Evolutionary conservation across 192 early-diverging fungal species (phyloP).

Genomic region (Coemansia sp.): DNA sequence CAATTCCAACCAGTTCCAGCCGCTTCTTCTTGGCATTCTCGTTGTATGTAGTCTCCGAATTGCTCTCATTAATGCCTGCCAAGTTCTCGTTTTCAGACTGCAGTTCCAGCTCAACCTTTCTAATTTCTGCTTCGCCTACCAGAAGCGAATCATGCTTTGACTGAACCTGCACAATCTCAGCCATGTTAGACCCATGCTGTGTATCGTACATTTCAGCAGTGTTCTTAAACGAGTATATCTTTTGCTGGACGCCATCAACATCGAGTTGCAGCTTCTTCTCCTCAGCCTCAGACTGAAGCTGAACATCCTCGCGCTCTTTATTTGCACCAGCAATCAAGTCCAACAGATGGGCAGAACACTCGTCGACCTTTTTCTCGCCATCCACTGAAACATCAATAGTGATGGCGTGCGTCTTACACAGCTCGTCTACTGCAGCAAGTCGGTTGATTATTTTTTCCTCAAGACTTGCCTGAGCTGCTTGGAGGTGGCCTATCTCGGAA

Average conservation of each 20-base stretch:
- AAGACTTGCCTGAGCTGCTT: conserved; percentile 34
- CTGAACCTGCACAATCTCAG: conserved; percentile 22
- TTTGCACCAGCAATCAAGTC: conserved; percentile 53
- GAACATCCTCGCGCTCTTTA: conserved; percentile 43
- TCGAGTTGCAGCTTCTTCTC: conserved; percentile 34
- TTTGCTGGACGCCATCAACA: conserved; percentile 32
- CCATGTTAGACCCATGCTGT: conserved; percentile 17
- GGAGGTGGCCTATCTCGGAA: conserved; percentile 35
- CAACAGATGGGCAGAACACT: conserved; percentile 18
- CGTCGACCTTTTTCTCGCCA: conserved; percentile 15
- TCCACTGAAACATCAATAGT: conserved; percentile 11
- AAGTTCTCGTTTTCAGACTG: conserved; percentile 35
- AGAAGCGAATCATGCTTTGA: conserved; percentile 27
- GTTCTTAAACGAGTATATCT: conserved; percentile 33
- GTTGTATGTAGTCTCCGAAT: conserved; percentile 16
- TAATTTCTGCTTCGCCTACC: conserved; percentile 13
- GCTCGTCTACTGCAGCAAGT: conserved; percentile 19
- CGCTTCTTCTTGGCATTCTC: conserved; percentile 42
- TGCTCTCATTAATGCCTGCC: conserved; percentile 18
- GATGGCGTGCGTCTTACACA: conserved; percentile 10
- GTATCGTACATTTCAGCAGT: conserved; percentile 21
- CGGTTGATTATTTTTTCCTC: conserved; percentile 32
- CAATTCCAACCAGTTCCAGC: conserved; percentile 48
- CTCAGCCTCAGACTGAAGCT: conserved; percentile 8
- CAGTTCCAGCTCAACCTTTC: conserved; percentile 17